phyloP scores from a whole-genome alignment of 345 rosid species.

The Linum trigynum region DNA sequence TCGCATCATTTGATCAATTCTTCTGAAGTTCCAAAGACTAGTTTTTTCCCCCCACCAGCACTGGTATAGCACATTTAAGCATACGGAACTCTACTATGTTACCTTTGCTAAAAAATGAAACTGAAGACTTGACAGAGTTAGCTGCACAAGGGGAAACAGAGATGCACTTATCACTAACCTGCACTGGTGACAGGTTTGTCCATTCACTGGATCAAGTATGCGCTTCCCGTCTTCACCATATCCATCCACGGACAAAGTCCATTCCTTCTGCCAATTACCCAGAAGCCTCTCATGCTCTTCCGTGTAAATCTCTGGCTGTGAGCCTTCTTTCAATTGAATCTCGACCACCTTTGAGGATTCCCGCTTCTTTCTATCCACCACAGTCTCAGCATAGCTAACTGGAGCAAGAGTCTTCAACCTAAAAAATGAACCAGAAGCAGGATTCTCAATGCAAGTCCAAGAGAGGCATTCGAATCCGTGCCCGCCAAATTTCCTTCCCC shows the following conservation, averaged over 20 bases:
- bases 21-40: not conserved
- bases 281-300: slow-evolving; percentile 15
- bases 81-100: too few relatives aligned
- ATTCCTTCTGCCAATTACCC: slow-evolving; percentile 16
- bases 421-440: not conserved
- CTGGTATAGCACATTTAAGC: too few relatives aligned
- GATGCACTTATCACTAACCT: slow-evolving; percentile 14
- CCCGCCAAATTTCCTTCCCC: too few relatives aligned
- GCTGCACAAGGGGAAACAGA: not conserved
- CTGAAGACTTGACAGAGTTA: not conserved
- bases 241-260: slow-evolving; percentile 23
- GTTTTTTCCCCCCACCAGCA: too few relatives aligned
- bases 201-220: slow-evolving; percentile 21
- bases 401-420: slow-evolving; percentile 22
- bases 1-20: not conserved
- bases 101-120: not conserved
- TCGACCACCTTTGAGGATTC: slow-evolving; percentile 6
- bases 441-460: not conserved
- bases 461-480: too few relatives aligned
- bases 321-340: slow-evolving; percentile 18
- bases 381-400: slow-evolving; percentile 15
- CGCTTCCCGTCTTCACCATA: slow-evolving; percentile 21
- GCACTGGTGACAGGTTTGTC: slow-evolving; percentile 31
- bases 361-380: not conserved
- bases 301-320: slow-evolving; percentile 24